Base-by-base conservation (phyloP, 257 asterid species). In the Penstemon davidsonii region DNA sequence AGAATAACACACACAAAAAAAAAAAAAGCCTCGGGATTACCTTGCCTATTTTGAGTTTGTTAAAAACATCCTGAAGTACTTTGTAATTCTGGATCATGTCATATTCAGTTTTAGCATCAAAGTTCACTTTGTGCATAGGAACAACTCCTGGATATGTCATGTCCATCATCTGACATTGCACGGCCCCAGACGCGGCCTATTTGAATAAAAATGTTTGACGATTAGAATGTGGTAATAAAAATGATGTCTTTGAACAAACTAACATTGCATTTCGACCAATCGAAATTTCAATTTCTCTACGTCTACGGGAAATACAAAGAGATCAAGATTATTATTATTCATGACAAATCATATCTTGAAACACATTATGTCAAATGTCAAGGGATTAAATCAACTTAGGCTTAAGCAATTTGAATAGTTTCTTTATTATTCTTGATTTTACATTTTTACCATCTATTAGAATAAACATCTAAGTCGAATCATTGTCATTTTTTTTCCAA, bases 101-200 rank as follows among this genome's bases (percentile, higher is more conserved):
- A 70, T 93, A 93, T 64, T 93, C 99, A n/a, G 90, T 86, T 86
- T 83, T 93, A 60, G 89, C 99, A 43, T 93, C 97, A 52, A 93
- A 93, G 76, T 93, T 93, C 72, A 93, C 98, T 90, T 89, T 92
- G 82, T 92, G 98, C 92, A 92, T 92, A 3, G 98, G 98, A 82
- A 92, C 98, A 55, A 85, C 81, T 66, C 96, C 98, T 36, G 96
- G 92, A 72, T 82, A 79, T 63, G 90, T 82, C 95, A 86, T 85
- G 79, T 92, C 98, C 85, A 92, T 87, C 94, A 92, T 79, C 84
- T 92, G 98, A 63, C 98, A 92, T 68, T 92, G 98, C 64, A 89
- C 95, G 55, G 98, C 98, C 47, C 98, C 98, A 43, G 98, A 89
- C 41, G 95, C 94, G 72, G 90, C 96, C 98, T 92, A 74, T 25